Base-by-base conservation (phyloP, 257 asterid species). In the Osmanthus fragrans region DNA sequence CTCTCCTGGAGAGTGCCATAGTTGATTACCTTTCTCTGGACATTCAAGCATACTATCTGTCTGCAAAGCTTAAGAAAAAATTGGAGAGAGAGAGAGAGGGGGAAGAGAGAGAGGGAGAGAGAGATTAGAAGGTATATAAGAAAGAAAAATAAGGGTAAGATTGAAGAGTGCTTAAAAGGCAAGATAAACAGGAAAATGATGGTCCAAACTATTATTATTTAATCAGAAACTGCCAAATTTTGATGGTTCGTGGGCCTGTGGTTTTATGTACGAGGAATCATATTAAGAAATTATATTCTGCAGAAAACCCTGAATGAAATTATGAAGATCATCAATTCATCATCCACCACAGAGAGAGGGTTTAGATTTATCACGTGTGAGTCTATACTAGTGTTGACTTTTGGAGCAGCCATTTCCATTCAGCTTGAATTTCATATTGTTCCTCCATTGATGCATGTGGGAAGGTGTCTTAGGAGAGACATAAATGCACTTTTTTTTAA, bases 11-110 rank as follows among this genome's bases (percentile, higher is more conserved):
- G 7, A 16, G 56, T 13, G 5, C 49, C 49, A 2, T 42, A 0
- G 56, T 15, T 4, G 2, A 13, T 40, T 84, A 93, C 97, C 97
- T 93, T 85, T 91, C 91, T 85, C 91, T 86, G 87, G 97, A 93
- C 97, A 93, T 91, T 91, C 96, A 91, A 84, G 96, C 97, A 91
- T 93, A 83, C 91, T 89, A 80, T 86, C 81, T 78, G 79, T 60
- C 72, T 73, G 73, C 75, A 72, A 77, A 84, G 83, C 85, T 78
- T 85, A 73, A 73, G 63, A 79, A 51, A 79, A 74, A 80, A 42
- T 83, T 47, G 56, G 23, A 34, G 77, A 75, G 84, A 70, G 80
- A 72, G 81, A 71, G 54, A 42, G 76, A 49, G 77, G 47, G 1
- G 45, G 5, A 1, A 34, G 39, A 34, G 42, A 40, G 47, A 42